phyloP scores from a whole-genome alignment of 306 rosid genomes.

The Pyrus pyrifolia region DNA sequence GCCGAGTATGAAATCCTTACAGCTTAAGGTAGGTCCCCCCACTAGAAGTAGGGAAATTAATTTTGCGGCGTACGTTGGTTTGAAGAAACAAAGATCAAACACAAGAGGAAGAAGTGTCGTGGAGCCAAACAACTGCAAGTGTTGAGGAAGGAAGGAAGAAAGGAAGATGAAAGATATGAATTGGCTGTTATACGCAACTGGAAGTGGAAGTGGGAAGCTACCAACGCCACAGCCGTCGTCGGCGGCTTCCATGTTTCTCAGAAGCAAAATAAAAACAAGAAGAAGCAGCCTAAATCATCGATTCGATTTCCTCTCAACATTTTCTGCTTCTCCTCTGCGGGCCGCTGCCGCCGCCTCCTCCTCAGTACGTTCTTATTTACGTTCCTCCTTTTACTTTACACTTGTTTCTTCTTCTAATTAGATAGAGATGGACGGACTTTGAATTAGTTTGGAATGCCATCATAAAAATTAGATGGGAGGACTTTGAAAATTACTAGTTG shows the following conservation, averaged over 20 bases:
- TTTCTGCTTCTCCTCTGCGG: constrained; percentile 2
- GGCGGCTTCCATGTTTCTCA: not conserved
- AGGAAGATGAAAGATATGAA: constrained; percentile 2
- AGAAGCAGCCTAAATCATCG: not conserved
- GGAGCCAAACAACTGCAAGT: not conserved
- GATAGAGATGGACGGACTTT: not conserved
- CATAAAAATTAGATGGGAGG: no score
- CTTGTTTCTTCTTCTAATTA: not conserved
- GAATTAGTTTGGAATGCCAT: no score
- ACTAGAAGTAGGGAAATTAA: no score
- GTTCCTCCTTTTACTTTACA: not conserved
- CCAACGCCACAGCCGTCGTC: not conserved
- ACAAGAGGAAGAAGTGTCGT: not conserved
- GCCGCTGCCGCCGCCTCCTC: not conserved
- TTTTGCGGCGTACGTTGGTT: not conserved
- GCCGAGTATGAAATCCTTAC: no score
- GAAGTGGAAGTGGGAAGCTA: constrained; percentile 1
- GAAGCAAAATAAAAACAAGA: no score
- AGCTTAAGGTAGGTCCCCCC: no score
- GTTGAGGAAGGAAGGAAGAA: not conserved
- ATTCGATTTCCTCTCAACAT: not conserved
- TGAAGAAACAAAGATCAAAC: not conserved
- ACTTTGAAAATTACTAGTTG: no score
- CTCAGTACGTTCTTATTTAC: constrained; percentile 11
- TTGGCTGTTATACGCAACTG: constrained; percentile 2